Percentiles rank a stretch among this genome's conserved stretches.
Conservation (phyloP, 2,329 filamentous ascomycete species). For the Stachybotrys chlorohalonatus region DNA sequence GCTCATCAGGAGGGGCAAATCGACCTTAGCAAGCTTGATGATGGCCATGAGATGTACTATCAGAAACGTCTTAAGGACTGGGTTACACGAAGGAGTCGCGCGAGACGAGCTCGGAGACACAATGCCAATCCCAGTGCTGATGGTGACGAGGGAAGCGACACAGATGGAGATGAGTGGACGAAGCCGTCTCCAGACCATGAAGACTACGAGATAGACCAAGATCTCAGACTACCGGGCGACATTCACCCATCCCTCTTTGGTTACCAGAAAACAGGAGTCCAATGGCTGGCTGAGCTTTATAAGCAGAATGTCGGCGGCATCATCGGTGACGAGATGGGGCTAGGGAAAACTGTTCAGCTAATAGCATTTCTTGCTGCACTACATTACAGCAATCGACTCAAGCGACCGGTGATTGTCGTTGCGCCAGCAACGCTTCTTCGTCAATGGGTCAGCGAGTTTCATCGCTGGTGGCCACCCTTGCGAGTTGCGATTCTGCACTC, state of each 20-base stretch:
- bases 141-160: slow-evolving; percentile 32
- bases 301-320: slow-evolving; percentile 87
- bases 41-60: slow-evolving; percentile 80
- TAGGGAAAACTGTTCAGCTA: slow-evolving; percentile 79
- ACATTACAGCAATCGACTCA: slow-evolving; percentile 81
- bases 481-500: slow-evolving; percentile 91
- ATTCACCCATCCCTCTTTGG: slow-evolving; percentile 89
- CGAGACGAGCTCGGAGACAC: slow-evolving; percentile 29
- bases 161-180: slow-evolving; percentile 59
- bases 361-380: slow-evolving; percentile 79
- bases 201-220: slow-evolving; percentile 67
- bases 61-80: slow-evolving; percentile 67
- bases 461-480: slow-evolving; percentile 98
- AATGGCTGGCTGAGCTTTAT: slow-evolving; percentile 92
- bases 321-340: slow-evolving; percentile 93
- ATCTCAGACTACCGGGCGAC: slow-evolving; percentile 77
- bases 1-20: slow-evolving; percentile 28
- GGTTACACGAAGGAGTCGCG: slow-evolving; percentile 44
- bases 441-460: slow-evolving; percentile 98
- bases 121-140: slow-evolving; percentile 21
- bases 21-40: slow-evolving; percentile 59
- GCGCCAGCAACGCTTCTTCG: slow-evolving; percentile 90
- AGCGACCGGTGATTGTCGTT: slow-evolving; percentile 81
- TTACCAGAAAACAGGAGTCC: slow-evolving; percentile 93
- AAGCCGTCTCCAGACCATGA: slow-evolving; percentile 76